These are phyloP conservation scores for Blastocystis sp. DNA, from an alignment of 352 stramenopile genomes.

Conservation along the genomic window DNA sequence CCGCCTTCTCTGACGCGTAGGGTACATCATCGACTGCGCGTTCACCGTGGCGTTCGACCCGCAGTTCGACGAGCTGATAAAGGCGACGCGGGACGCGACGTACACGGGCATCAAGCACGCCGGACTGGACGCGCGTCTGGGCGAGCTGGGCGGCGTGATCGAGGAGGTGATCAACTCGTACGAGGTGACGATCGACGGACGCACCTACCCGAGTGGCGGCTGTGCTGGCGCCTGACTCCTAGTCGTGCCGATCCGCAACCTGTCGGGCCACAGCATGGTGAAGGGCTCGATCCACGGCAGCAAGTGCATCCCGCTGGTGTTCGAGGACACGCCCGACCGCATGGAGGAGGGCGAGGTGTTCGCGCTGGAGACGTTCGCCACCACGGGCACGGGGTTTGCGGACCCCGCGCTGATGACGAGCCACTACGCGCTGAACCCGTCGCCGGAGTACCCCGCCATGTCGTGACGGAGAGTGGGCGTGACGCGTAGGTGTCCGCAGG, in stretches of 20 bases:
- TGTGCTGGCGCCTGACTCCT: constrained; percentile 74
- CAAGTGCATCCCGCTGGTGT: constrained; percentile 94
- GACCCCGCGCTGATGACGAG: not conserved
- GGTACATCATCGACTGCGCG: constrained; percentile 94
- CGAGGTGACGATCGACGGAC: constrained; percentile 93
- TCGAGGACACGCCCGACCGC: constrained; percentile 78
- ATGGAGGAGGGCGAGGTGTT: constrained; percentile 98
- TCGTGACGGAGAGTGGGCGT: constrained; percentile 76
- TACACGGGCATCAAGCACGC: constrained; percentile 87
- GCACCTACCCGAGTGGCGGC: constrained; percentile 90
- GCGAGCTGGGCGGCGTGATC: constrained; percentile 91
- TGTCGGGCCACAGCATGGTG: constrained; percentile 96
- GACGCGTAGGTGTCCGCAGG: constrained; percentile 80
- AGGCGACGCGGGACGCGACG: constrained; percentile 89
- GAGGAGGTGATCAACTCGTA: constrained; percentile 97
- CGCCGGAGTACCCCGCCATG: constrained; percentile 10
- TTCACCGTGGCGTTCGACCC: constrained; percentile 94
- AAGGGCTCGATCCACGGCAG: constrained; percentile 93
- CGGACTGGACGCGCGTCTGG: constrained; percentile 92
- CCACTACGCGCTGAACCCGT: constrained; percentile 46
- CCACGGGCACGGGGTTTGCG: constrained; percentile 78
- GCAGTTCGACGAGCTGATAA: constrained; percentile 88
- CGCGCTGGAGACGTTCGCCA: constrained; percentile 94
- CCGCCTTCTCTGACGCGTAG: constrained; percentile 73
- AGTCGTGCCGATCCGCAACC: constrained; percentile 84